Evolutionary conservation across 2,329 filamentous ascomycete species (phyloP).

Genomic region (Nothophaeocryptopus gaeumannii): DNA sequence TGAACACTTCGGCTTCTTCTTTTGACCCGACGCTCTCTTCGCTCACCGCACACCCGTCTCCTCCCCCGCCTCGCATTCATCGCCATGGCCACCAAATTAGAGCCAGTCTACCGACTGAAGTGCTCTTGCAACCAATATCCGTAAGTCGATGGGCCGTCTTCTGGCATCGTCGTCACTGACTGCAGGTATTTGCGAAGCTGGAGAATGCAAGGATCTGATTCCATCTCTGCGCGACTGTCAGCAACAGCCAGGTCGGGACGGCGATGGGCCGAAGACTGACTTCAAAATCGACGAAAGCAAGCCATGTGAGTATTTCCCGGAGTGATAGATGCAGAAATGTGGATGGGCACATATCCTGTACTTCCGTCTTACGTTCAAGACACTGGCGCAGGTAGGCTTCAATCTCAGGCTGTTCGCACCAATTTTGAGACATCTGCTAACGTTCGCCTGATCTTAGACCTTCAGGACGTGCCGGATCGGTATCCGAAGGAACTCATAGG

Average conservation of each 20-base stretch:
- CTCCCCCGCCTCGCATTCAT: background rate
- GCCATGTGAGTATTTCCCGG: too few relatives aligned
- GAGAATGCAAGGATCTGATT: constrained; percentile 66
- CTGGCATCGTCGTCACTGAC: too few relatives aligned
- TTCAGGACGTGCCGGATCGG: constrained; percentile 62
- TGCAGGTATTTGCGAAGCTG: constrained; percentile 29
- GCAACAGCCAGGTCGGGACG: constrained; percentile 56
- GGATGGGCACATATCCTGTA: constrained; percentile 74
- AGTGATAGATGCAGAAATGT: constrained; percentile 68
- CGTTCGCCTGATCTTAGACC: too few relatives aligned
- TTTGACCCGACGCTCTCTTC: too few relatives aligned
- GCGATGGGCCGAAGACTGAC: constrained; percentile 39
- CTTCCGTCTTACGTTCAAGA: constrained; percentile 63
- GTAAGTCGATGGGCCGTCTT: constrained; percentile 33
- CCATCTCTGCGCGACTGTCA: constrained; percentile 63
- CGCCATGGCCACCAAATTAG: constrained; percentile 42
- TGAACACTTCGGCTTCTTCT: too few relatives aligned
- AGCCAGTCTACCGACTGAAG: constrained; percentile 53
- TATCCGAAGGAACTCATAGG: constrained; percentile 64
- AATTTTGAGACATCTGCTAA: too few relatives aligned
- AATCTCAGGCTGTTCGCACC: too few relatives aligned
- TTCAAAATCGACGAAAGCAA: constrained; percentile 64
- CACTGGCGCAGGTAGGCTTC: constrained; percentile 63
- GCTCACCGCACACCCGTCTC: too few relatives aligned
- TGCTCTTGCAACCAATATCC: constrained; percentile 61